Percentiles rank a stretch among this genome's conserved stretches.
Evolutionary conservation across 2,329 filamentous ascomycete species (phyloP).

Genomic region (Aureobasidium sp.): DNA sequence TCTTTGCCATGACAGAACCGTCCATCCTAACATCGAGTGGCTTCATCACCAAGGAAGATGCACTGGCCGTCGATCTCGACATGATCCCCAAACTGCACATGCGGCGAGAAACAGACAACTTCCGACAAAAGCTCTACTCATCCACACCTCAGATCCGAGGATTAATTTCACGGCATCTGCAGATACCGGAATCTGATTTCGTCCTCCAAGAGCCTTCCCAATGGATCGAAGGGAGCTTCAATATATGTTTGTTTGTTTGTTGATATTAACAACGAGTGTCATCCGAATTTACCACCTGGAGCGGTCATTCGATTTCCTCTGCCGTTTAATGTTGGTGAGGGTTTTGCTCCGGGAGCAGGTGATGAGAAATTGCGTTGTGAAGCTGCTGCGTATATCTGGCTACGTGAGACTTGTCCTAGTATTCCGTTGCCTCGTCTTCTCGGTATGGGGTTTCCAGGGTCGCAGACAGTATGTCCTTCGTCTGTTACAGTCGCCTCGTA

Average conservation of each 20-base stretch:
- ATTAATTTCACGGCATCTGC: background rate
- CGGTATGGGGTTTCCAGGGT: conserved; percentile 27
- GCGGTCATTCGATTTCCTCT: background rate
- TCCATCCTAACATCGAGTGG: background rate
- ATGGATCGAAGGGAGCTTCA: conserved; percentile 17
- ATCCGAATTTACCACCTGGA: background rate
- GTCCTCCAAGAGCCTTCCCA: background rate
- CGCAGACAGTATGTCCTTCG: conserved; percentile 4
- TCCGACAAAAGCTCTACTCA: background rate
- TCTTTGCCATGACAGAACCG: background rate
- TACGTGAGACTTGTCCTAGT: conserved; percentile 29
- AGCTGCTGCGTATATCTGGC: conserved; percentile 33
- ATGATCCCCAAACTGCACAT: background rate
- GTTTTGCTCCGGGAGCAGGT: conserved; percentile 29
- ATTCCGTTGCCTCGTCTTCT: conserved; percentile 29
- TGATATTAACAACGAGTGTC: background rate
- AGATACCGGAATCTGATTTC: background rate
- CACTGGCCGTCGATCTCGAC: background rate
- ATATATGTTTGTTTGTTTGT: background rate
- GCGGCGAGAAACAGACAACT: background rate
- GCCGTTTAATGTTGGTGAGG: conserved; percentile 24
- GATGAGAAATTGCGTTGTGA: conserved; percentile 37
- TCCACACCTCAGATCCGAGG: background rate
- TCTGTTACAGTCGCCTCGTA: background rate
- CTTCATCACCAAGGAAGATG: background rate